These are phyloP conservation scores for Lomentospora prolificans DNA, from an alignment of 2,329 filamentous ascomycete genomes.

Conservation along the genomic window DNA sequence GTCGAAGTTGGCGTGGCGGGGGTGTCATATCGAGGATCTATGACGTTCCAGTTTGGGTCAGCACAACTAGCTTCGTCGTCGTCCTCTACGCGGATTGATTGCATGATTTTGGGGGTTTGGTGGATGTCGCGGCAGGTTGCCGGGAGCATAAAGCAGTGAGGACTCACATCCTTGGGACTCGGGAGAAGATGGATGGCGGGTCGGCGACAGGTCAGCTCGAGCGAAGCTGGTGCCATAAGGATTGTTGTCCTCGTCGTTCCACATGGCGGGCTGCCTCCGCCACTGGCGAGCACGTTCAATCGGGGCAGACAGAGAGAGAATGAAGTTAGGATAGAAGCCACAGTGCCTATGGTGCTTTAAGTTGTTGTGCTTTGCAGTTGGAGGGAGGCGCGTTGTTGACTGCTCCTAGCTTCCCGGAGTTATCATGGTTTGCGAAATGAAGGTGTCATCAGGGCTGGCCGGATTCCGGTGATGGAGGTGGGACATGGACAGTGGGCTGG, in stretches of 20 bases:
- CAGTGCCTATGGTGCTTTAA: neutral
- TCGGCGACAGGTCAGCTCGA: constrained; percentile 68
- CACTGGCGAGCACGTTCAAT: neutral
- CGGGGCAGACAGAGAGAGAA: neutral
- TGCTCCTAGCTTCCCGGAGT: neutral
- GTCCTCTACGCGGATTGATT: constrained; percentile 26
- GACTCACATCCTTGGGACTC: constrained; percentile 46
- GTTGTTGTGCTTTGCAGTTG: neutral
- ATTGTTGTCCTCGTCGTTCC: constrained; percentile 99
- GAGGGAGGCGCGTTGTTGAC: neutral
- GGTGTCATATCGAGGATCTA: constrained; percentile 51
- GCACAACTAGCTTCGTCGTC: constrained; percentile 23
- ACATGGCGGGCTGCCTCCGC: constrained; percentile 48
- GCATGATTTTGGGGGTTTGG: constrained; percentile 23
- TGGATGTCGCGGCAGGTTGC: neutral
- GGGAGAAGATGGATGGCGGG: constrained; percentile 56
- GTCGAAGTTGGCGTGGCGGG: constrained; percentile 64
- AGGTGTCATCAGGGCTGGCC: neutral
- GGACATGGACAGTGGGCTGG: neutral
- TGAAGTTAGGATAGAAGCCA: neutral
- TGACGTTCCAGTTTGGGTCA: constrained; percentile 33
- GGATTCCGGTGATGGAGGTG: neutral
- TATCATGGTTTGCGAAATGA: neutral
- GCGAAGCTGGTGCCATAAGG: constrained; percentile 89
- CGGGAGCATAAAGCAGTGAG: neutral